Base-by-base conservation (phyloP, 768 basidiomycete species). In the Collybiopsis confluens region DNA sequence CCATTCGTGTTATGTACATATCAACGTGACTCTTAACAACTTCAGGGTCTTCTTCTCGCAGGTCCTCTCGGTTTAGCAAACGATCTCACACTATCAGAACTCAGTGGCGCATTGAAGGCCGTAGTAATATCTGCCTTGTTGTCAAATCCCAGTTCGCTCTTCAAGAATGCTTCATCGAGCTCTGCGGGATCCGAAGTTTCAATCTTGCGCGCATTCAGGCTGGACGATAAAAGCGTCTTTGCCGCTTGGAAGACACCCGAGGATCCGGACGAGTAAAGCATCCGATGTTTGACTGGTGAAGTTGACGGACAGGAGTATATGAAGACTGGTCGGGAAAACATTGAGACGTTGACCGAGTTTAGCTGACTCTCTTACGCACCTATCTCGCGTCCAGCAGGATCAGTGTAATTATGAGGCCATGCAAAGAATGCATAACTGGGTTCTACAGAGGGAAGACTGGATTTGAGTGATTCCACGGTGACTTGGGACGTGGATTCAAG, bases 241-340 rank as follows among this genome's bases (percentile, higher is more conserved):
- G 80, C 83, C 7, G 78, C 70, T 47, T 76, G 73, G 61, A 80
- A 86, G 6, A 86, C 75, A 18, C 78, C 67, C 9, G 74, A 61
- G 10, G 81, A 80, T 8, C 83, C 85, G 2, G 87, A 85, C 0
- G 92, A 91, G 69, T 95, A 96, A 33, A 97, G 65, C 90, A 98
- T 94, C 41, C 93, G 80, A 56, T 85, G 75, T 62, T 91, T 92
- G 70, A 97, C 78, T 1, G 90, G 88, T 5, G 89, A 91, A 13
- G 69, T 62, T 2, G 85, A 78, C 0, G 95, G 95, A 66, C 95
- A 98, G 18, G 88, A 89, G 69, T 98, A 98, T 54, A 97, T 89
- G 69, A 93, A 94, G 46, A 90, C 88, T 92, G 57, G 6, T n/a
- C n/a, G n/a, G 27, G 23, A 8, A 23, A 57, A 44, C 54, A 37